Conservation (phyloP, 345 rosid genomes). For the Nephelium lappaceum region DNA sequence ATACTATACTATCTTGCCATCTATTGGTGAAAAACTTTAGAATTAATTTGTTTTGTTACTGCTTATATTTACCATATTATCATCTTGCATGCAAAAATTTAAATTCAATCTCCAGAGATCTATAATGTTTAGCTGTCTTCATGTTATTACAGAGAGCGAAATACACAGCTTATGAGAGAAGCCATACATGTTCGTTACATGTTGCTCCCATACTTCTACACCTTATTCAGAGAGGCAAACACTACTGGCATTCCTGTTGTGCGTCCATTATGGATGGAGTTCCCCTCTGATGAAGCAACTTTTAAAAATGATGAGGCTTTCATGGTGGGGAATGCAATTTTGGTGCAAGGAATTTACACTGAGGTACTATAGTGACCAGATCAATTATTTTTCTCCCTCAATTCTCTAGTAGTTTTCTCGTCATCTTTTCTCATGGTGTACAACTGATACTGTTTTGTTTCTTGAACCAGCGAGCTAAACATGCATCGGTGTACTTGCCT, state of each 20-base stretch:
- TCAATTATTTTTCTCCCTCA: conserved; percentile 12
- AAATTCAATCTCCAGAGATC: not conserved
- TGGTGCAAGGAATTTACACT: conserved; percentile 91
- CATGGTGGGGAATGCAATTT: conserved; percentile 89
- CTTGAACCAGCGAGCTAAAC: conserved; percentile 60
- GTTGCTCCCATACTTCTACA: conserved; percentile 91
- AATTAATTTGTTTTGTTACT: not conserved
- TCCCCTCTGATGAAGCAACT: conserved; percentile 85
- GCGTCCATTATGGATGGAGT: conserved; percentile 99
- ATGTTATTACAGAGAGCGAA: conserved; percentile 64
- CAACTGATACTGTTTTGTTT: conserved; percentile 9
- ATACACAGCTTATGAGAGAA: conserved; percentile 81
- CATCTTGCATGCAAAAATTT: not conserved
- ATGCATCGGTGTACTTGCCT: conserved; percentile 81
- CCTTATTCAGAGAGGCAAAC: conserved; percentile 96
- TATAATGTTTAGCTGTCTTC: conserved; percentile 8
- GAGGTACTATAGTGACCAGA: conserved; percentile 52
- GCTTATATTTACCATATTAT: not conserved
- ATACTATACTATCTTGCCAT: not conserved
- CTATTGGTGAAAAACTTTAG: not conserved
- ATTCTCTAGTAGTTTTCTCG: conserved; percentile 4
- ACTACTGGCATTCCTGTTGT: conserved; percentile 76
- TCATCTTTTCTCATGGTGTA: not conserved
- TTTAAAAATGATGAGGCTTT: conserved; percentile 91
- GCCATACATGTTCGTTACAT: conserved; percentile 87